Conservation (phyloP, 1,284 basidiomycete species). For the Anthracocystis panici-leucophaei region DNA sequence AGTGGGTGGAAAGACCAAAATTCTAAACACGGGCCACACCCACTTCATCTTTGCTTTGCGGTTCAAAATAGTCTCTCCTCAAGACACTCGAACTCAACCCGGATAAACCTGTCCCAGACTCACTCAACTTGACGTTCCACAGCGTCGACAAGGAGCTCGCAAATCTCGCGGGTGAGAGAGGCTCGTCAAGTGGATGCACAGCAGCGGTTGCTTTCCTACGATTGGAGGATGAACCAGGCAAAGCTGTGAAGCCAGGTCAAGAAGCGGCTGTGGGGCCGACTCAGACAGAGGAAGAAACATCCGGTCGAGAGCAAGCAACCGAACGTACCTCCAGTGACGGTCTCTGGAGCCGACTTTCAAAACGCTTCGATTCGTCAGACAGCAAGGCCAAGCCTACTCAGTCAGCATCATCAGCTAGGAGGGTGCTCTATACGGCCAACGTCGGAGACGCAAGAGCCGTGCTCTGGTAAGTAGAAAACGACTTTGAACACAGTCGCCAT, state of each 20-base stretch:
- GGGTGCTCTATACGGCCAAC: slow-evolving; percentile 95
- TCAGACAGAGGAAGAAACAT: slow-evolving; percentile 1
- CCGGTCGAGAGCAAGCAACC: slow-evolving; percentile 4
- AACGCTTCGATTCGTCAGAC: slow-evolving; percentile 36
- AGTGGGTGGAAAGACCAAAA: neutral
- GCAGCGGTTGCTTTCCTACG: slow-evolving; percentile 97
- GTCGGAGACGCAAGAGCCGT: slow-evolving; percentile 93
- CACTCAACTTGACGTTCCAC: slow-evolving; percentile 93
- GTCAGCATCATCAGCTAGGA: slow-evolving; percentile 71
- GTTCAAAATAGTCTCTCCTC: slow-evolving; percentile 67
- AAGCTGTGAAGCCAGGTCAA: slow-evolving; percentile 50
- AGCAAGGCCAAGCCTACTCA: slow-evolving; percentile 12
- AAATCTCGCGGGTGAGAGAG: slow-evolving; percentile 83
- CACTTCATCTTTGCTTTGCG: neutral
- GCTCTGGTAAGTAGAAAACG: slow-evolving; percentile 73
- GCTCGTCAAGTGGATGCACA: slow-evolving; percentile 95
- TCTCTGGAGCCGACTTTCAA: slow-evolving; percentile 38
- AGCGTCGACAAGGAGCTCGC: slow-evolving; percentile 86
- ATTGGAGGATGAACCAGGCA: slow-evolving; percentile 79
- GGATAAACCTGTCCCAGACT: slow-evolving; percentile 80
- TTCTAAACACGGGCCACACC: neutral
- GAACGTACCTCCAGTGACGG: slow-evolving; percentile 22
- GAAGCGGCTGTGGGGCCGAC: neutral
- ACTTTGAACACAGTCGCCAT: neutral
- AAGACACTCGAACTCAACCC: slow-evolving; percentile 72